Percentiles rank a stretch among this genome's conserved stretches.
These are phyloP conservation scores for Ophiobolus disseminans DNA, from an alignment of 2,329 filamentous ascomycete species.

Conservation along the genomic window DNA sequence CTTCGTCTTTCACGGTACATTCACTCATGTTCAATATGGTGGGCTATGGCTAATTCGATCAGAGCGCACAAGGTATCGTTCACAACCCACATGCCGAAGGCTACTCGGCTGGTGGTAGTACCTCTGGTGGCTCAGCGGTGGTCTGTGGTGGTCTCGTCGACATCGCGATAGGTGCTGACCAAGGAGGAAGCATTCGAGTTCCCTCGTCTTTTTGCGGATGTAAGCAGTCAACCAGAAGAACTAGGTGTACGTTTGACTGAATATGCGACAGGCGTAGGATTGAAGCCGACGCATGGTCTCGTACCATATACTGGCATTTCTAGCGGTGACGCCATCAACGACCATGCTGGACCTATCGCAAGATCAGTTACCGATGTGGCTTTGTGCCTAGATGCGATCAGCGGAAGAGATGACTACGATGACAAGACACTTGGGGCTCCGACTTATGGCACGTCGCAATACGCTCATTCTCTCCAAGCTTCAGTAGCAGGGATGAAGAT, in stretches of 20 bases:
- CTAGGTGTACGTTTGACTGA: too few species aligned
- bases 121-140: conserved; percentile 53
- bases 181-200: conserved; percentile 50
- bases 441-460: conserved; percentile 28
- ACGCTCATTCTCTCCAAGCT: conserved; percentile 16
- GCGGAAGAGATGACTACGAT: conserved; percentile 40
- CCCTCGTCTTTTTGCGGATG: conserved; percentile 47
- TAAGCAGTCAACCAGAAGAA: too few species aligned
- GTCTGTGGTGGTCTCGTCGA: conserved; percentile 51
- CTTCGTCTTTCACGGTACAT: conserved; percentile 53
- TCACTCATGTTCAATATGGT: not conserved
- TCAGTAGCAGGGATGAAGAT: conserved; percentile 33
- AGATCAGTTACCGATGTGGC: conserved; percentile 34
- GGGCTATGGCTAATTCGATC: not conserved
- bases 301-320: conserved; percentile 60
- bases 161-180: conserved; percentile 49
- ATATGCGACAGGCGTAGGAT: conserved; percentile 26
- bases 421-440: conserved; percentile 40
- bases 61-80: conserved; percentile 49
- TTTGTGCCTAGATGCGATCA: conserved; percentile 37
- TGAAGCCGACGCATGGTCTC: conserved; percentile 58
- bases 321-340: conserved; percentile 47
- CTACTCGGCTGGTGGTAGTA: conserved; percentile 58
- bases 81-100: conserved; percentile 54
- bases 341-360: conserved; percentile 51